phyloP scores from a whole-genome alignment of 2,329 filamentous ascomycete species.

The Colletotrichum abscissum region DNA sequence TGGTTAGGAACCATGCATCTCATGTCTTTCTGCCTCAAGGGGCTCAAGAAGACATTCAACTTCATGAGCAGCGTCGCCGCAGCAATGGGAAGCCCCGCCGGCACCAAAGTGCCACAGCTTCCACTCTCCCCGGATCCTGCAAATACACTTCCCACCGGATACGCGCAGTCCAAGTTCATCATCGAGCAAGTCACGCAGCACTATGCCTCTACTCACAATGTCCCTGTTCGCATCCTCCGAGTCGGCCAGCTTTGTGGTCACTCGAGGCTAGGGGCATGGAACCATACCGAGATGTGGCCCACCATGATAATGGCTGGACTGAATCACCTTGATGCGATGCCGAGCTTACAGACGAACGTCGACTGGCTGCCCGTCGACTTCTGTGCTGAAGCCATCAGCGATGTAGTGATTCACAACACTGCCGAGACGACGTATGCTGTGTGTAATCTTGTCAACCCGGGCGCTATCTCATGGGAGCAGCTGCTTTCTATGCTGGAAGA shows the following conservation, averaged over 20 bases:
- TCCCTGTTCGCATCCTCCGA: neutral
- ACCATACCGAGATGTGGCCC: slow-evolving; percentile 27
- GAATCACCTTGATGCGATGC: slow-evolving; percentile 2
- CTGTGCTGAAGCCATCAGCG: neutral
- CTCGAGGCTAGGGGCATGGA: neutral
- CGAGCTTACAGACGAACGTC: neutral
- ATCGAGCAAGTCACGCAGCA: slow-evolving; percentile 14
- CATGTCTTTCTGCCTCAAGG: slow-evolving; percentile 1
- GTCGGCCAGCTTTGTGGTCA: slow-evolving; percentile 28
- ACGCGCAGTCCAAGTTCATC: slow-evolving; percentile 29
- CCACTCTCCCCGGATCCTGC: slow-evolving; percentile 1
- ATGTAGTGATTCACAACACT: neutral
- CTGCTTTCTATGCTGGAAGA: neutral
- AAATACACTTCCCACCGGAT: slow-evolving; percentile 4
- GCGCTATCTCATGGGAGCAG: neutral
- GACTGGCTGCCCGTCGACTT: slow-evolving; percentile 27
- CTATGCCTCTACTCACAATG: neutral
- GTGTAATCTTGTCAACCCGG: neutral
- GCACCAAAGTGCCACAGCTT: neutral
- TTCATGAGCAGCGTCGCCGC: slow-evolving; percentile 33
- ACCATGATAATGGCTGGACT: slow-evolving; percentile 21
- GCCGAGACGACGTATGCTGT: neutral
- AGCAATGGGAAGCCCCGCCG: slow-evolving; percentile 4
- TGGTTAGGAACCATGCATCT: slow-evolving; percentile 5
- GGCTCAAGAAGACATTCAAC: neutral